Percentiles rank a stretch among this genome's conserved stretches.
Evolutionary conservation across 768 basidiomycete species (phyloP).

Genomic region (Suillus subluteus): DNA sequence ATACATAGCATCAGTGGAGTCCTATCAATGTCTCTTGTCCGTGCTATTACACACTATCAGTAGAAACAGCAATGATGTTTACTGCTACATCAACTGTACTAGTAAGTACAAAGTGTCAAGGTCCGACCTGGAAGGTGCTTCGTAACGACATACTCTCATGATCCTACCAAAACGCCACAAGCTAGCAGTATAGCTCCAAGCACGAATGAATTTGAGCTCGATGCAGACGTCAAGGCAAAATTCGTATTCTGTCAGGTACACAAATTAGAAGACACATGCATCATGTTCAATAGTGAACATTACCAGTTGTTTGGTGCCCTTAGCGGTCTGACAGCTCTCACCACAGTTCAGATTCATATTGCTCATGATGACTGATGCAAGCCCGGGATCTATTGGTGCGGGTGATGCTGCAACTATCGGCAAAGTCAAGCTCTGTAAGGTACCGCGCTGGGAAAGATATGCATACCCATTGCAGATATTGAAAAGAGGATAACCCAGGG

Average conservation of each 20-base stretch:
- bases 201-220: slow-evolving; percentile 20
- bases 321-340: slow-evolving; percentile 25
- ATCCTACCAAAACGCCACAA: slow-evolving; percentile 22
- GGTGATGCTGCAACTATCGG: slow-evolving; percentile 28
- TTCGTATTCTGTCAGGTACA: slow-evolving; percentile 21
- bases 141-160: slow-evolving; percentile 13
- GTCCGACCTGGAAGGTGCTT: not conserved
- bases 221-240: slow-evolving; percentile 23
- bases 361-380: slow-evolving; percentile 23
- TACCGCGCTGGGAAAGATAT: not conserved
- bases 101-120: not conserved
- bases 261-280: not conserved
- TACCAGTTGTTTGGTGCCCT: slow-evolving; percentile 27
- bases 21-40: not conserved
- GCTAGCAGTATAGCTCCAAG: slow-evolving; percentile 27
- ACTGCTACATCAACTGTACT: not conserved
- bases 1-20: not conserved
- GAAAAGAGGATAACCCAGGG: slow-evolving; percentile 27
- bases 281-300: not conserved
- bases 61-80: not conserved
- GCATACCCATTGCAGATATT: slow-evolving; percentile 25
- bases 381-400: slow-evolving; percentile 25
- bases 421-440: not conserved
- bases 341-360: slow-evolving; percentile 30
- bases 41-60: not conserved